A percentile compares a stretch with the other conserved stretches of the same genome.
These are phyloP conservation scores for Paramecium primaurelia DNA, from an alignment of 73 alveolate species.

Conservation along the genomic window DNA sequence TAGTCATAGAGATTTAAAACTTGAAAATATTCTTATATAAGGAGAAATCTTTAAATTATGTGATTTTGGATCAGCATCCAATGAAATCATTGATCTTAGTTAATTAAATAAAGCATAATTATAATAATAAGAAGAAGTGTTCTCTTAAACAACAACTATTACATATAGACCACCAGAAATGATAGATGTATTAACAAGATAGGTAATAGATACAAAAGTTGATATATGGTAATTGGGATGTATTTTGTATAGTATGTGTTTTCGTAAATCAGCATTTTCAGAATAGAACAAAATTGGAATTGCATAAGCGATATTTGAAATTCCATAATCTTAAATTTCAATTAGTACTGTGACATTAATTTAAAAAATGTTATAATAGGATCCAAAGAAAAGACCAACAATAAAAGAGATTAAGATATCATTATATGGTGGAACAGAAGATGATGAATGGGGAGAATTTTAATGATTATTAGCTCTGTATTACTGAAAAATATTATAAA, in stretches of 20 bases:
- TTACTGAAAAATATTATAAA: neutral
- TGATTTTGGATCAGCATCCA: constrained; percentile 92
- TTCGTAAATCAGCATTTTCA: neutral
- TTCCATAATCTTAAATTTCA: neutral
- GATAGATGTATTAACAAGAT: constrained; percentile 79
- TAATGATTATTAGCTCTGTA: neutral
- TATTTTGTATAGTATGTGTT: constrained; percentile 20
- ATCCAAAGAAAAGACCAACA: neutral
- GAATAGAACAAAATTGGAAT: constrained; percentile 4
- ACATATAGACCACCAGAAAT: constrained; percentile 96
- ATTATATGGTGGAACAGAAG: neutral
- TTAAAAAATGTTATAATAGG: neutral
- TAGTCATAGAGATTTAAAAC: constrained; percentile 93
- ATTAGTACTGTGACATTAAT: neutral
- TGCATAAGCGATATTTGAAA: neutral
- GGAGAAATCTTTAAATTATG: constrained; percentile 86
- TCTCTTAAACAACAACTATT: constrained; percentile 89
- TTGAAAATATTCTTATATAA: constrained; percentile 84
- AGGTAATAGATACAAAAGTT: constrained; percentile 75
- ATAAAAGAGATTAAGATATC: neutral
- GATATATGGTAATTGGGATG: constrained; percentile 90
- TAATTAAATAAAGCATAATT: constrained; percentile 61
- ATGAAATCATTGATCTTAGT: constrained; percentile 61
- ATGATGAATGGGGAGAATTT: constrained; percentile 13
- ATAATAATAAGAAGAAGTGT: constrained; percentile 74